A percentile compares a stretch with the other conserved stretches of the same genome.
These are phyloP conservation scores for Vicia faba DNA, from an alignment of 306 rosid species.

Conservation along the genomic window DNA sequence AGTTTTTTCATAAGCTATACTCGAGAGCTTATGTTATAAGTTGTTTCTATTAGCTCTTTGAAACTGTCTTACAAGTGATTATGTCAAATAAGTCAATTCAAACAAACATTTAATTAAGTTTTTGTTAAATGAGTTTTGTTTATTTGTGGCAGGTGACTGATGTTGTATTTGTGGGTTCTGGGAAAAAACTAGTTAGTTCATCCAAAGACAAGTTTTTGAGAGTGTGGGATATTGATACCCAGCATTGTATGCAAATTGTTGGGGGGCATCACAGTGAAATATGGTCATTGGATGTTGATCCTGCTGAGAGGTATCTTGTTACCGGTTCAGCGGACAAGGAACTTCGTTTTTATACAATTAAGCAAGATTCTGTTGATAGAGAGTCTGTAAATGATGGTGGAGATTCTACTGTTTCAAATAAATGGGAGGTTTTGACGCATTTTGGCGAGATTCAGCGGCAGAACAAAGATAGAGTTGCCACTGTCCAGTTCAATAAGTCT, in stretches of 20 bases:
- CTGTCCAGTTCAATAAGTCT: constrained; percentile 73
- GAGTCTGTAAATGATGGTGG: constrained; percentile 46
- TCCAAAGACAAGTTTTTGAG: constrained; percentile 93
- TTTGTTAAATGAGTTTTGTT: constrained; percentile 19
- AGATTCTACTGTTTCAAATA: constrained; percentile 51
- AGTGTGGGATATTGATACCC: constrained; percentile 99
- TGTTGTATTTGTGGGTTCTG: constrained; percentile 70
- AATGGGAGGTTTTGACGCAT: constrained; percentile 75
- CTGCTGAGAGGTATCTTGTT: constrained; percentile 70
- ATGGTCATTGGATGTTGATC: constrained; percentile 85
- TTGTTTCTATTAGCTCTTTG: neutral
- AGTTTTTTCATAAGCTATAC: neutral
- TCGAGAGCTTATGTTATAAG: neutral
- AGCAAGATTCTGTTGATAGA: constrained; percentile 55
- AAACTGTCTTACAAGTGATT: neutral
- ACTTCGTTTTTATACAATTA: constrained; percentile 74
- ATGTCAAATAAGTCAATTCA: neutral
- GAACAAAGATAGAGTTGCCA: constrained; percentile 86
- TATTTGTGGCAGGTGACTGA: constrained; percentile 76
- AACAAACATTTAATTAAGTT: neutral
- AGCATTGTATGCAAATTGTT: constrained; percentile 92
- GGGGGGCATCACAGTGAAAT: constrained; percentile 95
- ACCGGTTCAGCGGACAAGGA: constrained; percentile 89
- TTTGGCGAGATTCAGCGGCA: constrained; percentile 89
- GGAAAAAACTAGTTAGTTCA: constrained; percentile 80